Percentiles rank a stretch among this genome's conserved stretches.
Evolutionary conservation across 768 basidiomycete species (phyloP).

Genomic region (Albatrellus ellisii): DNA sequence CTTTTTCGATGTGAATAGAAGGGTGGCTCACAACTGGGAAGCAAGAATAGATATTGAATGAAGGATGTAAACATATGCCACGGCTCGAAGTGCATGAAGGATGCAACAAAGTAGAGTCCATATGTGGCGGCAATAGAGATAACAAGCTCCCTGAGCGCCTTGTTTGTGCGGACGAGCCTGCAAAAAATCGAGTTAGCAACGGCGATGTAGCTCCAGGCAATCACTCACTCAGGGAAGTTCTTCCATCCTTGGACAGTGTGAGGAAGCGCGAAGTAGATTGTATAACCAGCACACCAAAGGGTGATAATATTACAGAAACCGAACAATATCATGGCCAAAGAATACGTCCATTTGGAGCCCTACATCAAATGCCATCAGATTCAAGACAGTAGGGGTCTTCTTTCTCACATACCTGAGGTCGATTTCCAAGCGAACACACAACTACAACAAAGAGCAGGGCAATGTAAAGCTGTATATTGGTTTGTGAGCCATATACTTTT

Average conservation of each 20-base stretch:
- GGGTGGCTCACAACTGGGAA: conserved; percentile 50
- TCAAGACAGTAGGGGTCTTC: background rate
- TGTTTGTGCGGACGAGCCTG: conserved; percentile 49
- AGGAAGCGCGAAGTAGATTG: conserved; percentile 75
- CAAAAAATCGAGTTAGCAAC: background rate
- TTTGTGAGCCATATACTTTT: too few species aligned
- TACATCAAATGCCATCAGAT: conserved; percentile 17
- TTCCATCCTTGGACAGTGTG: conserved; percentile 67
- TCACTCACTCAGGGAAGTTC: conserved; percentile 48
- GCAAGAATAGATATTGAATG: conserved; percentile 82
- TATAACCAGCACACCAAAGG: conserved; percentile 84
- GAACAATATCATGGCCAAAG: conserved; percentile 61
- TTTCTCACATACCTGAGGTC: conserved; percentile 40
- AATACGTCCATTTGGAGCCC: conserved; percentile 83
- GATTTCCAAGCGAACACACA: conserved; percentile 85
- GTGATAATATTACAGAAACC: conserved; percentile 69
- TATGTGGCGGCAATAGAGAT: conserved; percentile 69
- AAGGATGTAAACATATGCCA: conserved; percentile 98
- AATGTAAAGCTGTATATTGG: conserved; percentile 57
- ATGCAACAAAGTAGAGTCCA: conserved; percentile 76
- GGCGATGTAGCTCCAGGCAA: background rate
- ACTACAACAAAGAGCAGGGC: conserved; percentile 69
- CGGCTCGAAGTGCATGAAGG: conserved; percentile 83
- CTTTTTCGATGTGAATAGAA: background rate
- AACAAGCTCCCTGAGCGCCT: conserved; percentile 72